Base-by-base conservation (phyloP, 148 eudicot genomes). In the Camellia lanceoleosa region DNA sequence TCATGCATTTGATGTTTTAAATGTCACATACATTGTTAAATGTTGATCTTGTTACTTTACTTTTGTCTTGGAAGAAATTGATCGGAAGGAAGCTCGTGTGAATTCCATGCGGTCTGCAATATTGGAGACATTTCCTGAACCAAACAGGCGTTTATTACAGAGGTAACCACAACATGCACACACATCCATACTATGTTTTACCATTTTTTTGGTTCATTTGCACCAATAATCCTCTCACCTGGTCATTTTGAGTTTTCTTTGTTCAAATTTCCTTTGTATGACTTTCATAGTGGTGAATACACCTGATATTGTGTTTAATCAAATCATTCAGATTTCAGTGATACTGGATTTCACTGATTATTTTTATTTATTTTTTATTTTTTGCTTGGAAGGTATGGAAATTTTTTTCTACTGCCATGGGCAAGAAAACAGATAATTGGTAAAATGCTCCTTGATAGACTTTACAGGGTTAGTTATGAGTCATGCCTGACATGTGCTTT, bases 51-150 rank as follows among this genome's bases (percentile, higher is more conserved):
- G 16, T 65, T 81, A 68, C 68, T 79, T 80, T 81, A 74, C 51
- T 81, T 58, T 67, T 64, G 65, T 71, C 67, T 83, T 63, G 18
- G 1, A 78, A 96, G 98, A 87, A 90, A 89, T 92, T 80, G 98
- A 94, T 63, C 84, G 85, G 47, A 96, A 91, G 89, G 98, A 94
- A 72, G 89, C 95, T 80, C 94, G 97, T 74, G 86, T 92, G 46
- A 91, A 84, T 84, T 94, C 93, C 46, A 89, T 94, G 94, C 91
- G 92, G 62, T 91, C 97, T 55, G 97, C 99, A 19, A 90, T 96
- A 82, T 30, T 86, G 83, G 99, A 96, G 82, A 90, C 95, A 20
- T 94, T 96, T 86, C 99, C 99, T 70, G 99, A 96, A 80, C 99
- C 99, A 47, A 96, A 96, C 80, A 87, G 98, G 83, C 90, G 99